Base-by-base conservation (phyloP, 371 early-diverging fungal genomes). In the Syncephalis fuscata region DNA sequence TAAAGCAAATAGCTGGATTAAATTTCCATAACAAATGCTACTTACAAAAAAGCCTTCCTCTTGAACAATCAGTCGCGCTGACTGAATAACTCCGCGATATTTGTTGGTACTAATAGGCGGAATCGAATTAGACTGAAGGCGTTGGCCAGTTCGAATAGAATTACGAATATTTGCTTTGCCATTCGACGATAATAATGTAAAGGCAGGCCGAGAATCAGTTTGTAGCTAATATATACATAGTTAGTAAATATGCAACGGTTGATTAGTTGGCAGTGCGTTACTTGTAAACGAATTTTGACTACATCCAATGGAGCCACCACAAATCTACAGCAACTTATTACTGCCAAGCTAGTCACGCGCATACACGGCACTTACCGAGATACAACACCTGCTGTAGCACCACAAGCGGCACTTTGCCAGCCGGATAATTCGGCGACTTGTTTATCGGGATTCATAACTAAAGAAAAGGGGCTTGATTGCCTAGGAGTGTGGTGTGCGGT, bases 231-330 rank as follows among this genome's bases (percentile, higher is more conserved):
- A n/a, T 38, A 22, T 32, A 21, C 15, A 38, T 14, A 15, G 17
- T 27, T 25, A 17, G 20, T 7, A 39, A 21, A 27, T 5, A 22
- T 46, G 5, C n/a, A 14, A 19, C 25, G n/a, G 15, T 16, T 15
- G 4, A 47, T 25, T 15, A 48, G 36, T 3, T 3, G 21, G 27
- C 23, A 10, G 16, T 23, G 10, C 1, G 8, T 39, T 48, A 85
- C 68, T 64, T 87, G 81, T 56, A 85, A 64, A 9, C 88, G 72
- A 49, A 88, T 92, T 61, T 94, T 94, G 54, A 92, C 74, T 1
- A 94, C 93, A 48, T 94, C 95, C 8, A 94, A 58, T 7, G 93
- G 95, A 3, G 92, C 79, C 26, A 88, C 80, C 3, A 84, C 70
- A 42, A 71, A 69, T 45, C 71, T 71, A 36, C 8, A 4, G 41